These are phyloP conservation scores for Obba rivulosa DNA, from an alignment of 768 basidiomycete genomes.

Conservation along the genomic window DNA sequence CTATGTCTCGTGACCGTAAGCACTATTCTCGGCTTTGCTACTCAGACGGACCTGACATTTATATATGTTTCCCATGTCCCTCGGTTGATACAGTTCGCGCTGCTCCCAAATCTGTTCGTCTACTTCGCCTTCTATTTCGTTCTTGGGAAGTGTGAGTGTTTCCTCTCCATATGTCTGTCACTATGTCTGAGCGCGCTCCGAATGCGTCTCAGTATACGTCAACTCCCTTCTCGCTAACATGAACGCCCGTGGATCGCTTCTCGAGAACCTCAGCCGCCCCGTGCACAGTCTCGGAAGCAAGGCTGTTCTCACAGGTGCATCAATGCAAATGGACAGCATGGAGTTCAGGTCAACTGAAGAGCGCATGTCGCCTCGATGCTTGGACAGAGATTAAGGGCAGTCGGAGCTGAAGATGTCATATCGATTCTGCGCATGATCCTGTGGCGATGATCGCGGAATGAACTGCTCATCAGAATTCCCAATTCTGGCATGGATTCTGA, in stretches of 20 bases:
- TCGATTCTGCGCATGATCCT: no score
- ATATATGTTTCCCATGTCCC: no score
- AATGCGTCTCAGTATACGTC: conserved; percentile 18
- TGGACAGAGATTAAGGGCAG: no score
- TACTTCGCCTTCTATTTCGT: conserved; percentile 16
- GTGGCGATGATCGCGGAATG: no score
- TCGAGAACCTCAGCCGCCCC: conserved; percentile 2
- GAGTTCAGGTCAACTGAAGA: no score
- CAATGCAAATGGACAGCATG: no score
- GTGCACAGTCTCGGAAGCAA: no score
- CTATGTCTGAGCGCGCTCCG: not conserved
- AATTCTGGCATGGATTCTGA: no score
- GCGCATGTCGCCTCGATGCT: no score
- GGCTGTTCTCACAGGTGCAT: no score
- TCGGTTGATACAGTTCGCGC: conserved; percentile 2
- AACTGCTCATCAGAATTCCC: no score
- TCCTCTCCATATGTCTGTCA: not conserved
- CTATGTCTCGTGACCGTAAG: conserved; percentile 11
- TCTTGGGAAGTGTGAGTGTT: conserved; percentile 13
- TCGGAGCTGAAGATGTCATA: no score
- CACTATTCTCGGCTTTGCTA: not conserved
- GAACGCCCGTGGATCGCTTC: conserved; percentile 14
- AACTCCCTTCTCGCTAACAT: conserved; percentile 18
- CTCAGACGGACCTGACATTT: not conserved
- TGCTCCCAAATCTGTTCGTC: conserved; percentile 8